Conservation (phyloP, 768 basidiomycete species). For the Phanerodontia chrysosporium region DNA sequence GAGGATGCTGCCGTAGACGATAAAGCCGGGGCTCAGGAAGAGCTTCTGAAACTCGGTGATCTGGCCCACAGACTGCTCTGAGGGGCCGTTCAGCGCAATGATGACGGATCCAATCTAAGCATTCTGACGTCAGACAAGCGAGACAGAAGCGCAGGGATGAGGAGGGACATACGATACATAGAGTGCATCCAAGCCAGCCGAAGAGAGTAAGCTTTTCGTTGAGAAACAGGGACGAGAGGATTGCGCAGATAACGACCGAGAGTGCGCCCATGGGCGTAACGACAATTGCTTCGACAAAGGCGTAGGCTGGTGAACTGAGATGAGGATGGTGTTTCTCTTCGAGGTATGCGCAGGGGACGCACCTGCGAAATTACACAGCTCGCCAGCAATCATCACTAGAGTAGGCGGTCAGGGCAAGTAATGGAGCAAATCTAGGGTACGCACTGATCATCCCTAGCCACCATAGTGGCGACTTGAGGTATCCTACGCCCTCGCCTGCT, state of each 20-base stretch:
- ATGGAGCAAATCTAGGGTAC: constrained; percentile 23
- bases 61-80: constrained; percentile 64
- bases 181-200: constrained; percentile 90
- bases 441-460: constrained; percentile 89
- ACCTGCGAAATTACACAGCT: constrained; percentile 85
- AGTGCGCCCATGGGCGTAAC: constrained; percentile 97
- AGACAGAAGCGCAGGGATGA: constrained; percentile 1
- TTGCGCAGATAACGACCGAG: constrained; percentile 92
- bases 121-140: not conserved
- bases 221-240: constrained; percentile 89
- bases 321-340: not conserved
- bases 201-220: constrained; percentile 92
- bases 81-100: constrained; percentile 86
- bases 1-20: constrained; percentile 62
- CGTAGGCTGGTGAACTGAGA: constrained; percentile 53
- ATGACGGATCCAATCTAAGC: constrained; percentile 76
- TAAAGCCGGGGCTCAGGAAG: constrained; percentile 81
- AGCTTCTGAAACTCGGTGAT: constrained; percentile 71
- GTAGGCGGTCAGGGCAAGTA: not conserved
- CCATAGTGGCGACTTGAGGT: constrained; percentile 92
- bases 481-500: constrained; percentile 85
- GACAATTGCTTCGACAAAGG: constrained; percentile 88
- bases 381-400: constrained; percentile 88
- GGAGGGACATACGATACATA: constrained; percentile 72
- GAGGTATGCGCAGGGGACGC: constrained; percentile 27